Base-by-base conservation (phyloP, 306 rosid genomes). In the Vicia villosa region DNA sequence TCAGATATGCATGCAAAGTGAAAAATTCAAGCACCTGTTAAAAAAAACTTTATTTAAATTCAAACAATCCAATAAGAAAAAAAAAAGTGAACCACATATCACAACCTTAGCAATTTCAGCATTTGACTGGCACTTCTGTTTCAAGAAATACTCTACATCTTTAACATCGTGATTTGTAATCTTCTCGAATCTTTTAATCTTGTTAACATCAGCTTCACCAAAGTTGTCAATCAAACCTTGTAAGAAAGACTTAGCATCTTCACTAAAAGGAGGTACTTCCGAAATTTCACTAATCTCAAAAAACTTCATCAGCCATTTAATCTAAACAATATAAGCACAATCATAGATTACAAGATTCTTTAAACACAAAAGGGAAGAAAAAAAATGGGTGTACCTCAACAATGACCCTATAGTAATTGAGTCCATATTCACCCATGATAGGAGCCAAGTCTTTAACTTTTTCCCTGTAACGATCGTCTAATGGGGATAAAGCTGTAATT, bases 1-100 rank as follows among this genome's bases (percentile, higher is more conserved):
- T 91, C 97, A 0, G 97, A 91, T 14, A 96, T 91, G 82, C 96
- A 91, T 51, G 88, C 88, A 80, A 91, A 91, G 81, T 91, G 97
- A 89, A 89, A 83, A 91, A 91, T 66, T 91, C 96, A 73, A 89
- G 90, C 79, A 89, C 97, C 96, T 91, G 38, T 55, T 47, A 16
- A 68, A 24, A 59, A 54, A 37, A 0, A 34, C 41, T 34, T 41
- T 42, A 41, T 41, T 49, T 21, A 49, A 21, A 69, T 69, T 17
- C 10, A 43, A 1, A 5, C 20, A 52, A 59, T 72, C 42, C 30
- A 34, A 75, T 36, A 43, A 47, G 16, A 3, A 12, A 14, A 50
- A 5, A 9, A 68, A 12, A 64, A 77, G 20, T 15, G 66, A 81
- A 51, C 5, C 32, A 28, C 5, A 28, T 3, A 3, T 41, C 65